A percentile compares a stretch with the other conserved stretches of the same genome.
Evolutionary conservation across 75 land plant genomes (phyloP).

Genomic region (Selaginella moellendorffii): DNA sequence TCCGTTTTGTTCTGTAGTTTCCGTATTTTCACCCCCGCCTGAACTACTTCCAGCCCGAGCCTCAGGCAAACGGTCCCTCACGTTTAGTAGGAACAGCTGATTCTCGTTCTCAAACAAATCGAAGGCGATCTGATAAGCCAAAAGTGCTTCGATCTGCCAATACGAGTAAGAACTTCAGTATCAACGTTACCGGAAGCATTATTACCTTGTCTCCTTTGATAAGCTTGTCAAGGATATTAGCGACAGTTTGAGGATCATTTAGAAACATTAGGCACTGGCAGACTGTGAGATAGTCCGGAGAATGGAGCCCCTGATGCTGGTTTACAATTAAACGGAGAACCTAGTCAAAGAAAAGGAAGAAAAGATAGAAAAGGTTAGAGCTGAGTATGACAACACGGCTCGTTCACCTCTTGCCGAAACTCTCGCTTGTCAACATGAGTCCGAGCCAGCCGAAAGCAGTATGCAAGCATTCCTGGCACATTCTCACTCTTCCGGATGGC

Average conservation of each 20-base stretch:
- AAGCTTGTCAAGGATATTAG: conserved; percentile 60
- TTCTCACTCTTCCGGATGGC: conserved; percentile 86
- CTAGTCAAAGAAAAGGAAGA: conserved; percentile 29
- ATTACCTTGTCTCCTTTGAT: conserved; percentile 48
- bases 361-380: neutral
- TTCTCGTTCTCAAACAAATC: conserved; percentile 91
- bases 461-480: conserved; percentile 57
- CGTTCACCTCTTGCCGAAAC: conserved; percentile 77
- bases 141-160: conserved; percentile 63
- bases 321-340: conserved; percentile 79
- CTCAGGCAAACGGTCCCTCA: conserved; percentile 50
- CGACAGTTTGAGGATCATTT: conserved; percentile 75
- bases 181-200: neutral
- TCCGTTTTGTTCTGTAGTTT: too few relatives aligned
- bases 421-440: conserved; percentile 75
- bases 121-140: conserved; percentile 92
- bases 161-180: neutral
- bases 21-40: neutral
- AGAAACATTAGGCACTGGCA: conserved; percentile 98
- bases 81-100: conserved; percentile 77
- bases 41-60: conserved; percentile 19
- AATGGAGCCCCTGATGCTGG: conserved; percentile 55
- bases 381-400: neutral
- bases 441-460: conserved; percentile 78
- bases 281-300: conserved; percentile 87